Evolutionary conservation across 2,329 filamentous ascomycete genomes (phyloP).

Genomic region (Moelleriella libera): DNA sequence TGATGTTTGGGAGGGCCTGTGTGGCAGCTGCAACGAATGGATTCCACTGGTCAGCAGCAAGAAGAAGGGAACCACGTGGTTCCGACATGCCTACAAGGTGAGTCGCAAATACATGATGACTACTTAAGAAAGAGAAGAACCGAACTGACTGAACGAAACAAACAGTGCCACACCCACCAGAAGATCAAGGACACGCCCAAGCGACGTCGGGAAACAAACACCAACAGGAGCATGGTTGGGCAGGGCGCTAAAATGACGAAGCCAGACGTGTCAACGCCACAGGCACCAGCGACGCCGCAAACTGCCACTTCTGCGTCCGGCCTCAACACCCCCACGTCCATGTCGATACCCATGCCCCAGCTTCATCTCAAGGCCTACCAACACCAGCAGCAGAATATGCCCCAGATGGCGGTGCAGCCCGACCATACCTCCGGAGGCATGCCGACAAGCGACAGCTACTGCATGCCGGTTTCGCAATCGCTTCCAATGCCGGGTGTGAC

Average conservation of each 20-base stretch:
- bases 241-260: conserved; percentile 28
- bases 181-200: conserved; percentile 61
- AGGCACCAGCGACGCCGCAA: conserved; percentile 17
- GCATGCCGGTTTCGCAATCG: background rate
- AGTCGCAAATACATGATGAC: conserved; percentile 8
- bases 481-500: background rate
- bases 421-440: background rate
- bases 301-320: conserved; percentile 7
- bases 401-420: background rate
- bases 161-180: conserved; percentile 54
- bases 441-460: background rate
- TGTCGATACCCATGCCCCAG: conserved; percentile 1
- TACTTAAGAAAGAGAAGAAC: conserved; percentile 2
- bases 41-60: conserved; percentile 71
- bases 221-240: conserved; percentile 18
- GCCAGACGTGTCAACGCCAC: conserved; percentile 21
- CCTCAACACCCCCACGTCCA: conserved; percentile 3
- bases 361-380: conserved; percentile 2
- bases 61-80: conserved; percentile 89
- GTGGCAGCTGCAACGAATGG: conserved; percentile 68
- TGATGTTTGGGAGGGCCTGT: conserved; percentile 70
- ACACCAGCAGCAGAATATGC: conserved; percentile 2
- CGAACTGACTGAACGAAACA: background rate
- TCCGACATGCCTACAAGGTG: conserved; percentile 79
- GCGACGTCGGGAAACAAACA: conserved; percentile 47